Percentiles rank a stretch among this genome's conserved stretches.
Evolutionary conservation across 2,329 filamentous ascomycete species (phyloP).

Genomic region (Zalaria sp.): DNA sequence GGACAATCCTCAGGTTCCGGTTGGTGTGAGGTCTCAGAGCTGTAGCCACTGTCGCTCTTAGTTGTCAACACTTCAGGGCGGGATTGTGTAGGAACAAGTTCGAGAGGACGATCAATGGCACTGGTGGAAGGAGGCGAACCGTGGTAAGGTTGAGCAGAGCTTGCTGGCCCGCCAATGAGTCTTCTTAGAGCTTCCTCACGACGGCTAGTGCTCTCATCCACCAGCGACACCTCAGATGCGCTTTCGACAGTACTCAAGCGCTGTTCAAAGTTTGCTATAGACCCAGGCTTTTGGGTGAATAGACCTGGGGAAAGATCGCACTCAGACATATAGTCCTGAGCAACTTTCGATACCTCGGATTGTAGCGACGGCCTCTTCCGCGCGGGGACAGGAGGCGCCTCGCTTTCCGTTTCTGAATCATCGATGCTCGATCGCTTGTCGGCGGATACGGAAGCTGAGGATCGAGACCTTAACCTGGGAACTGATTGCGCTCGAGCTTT

Average conservation of each 20-base stretch:
- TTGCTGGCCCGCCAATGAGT: constrained; percentile 9
- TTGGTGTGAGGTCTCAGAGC: constrained; percentile 11
- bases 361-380: too few relatives aligned
- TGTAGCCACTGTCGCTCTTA: constrained; percentile 20
- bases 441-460: too few relatives aligned
- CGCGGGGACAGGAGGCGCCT: too few relatives aligned
- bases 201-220: constrained; percentile 3
- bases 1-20: neutral
- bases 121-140: neutral
- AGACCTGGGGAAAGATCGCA: constrained; percentile 11
- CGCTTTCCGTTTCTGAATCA: too few relatives aligned
- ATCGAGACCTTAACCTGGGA: too few relatives aligned
- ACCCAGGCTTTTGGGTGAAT: constrained; percentile 2
- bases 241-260: constrained; percentile 15
- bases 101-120: neutral
- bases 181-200: constrained; percentile 13
- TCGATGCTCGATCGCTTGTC: too few relatives aligned
- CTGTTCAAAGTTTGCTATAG: constrained; percentile 9
- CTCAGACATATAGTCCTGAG: constrained; percentile 11
- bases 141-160: neutral
- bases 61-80: neutral
- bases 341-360: constrained; percentile 5
- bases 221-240: constrained; percentile 2
- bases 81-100: neutral
- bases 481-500: neutral